Percentiles rank a stretch among this genome's conserved stretches.
phyloP scores from a whole-genome alignment of 495 filamentous ascomycete genomes.

The Penicillium cinerascens region DNA sequence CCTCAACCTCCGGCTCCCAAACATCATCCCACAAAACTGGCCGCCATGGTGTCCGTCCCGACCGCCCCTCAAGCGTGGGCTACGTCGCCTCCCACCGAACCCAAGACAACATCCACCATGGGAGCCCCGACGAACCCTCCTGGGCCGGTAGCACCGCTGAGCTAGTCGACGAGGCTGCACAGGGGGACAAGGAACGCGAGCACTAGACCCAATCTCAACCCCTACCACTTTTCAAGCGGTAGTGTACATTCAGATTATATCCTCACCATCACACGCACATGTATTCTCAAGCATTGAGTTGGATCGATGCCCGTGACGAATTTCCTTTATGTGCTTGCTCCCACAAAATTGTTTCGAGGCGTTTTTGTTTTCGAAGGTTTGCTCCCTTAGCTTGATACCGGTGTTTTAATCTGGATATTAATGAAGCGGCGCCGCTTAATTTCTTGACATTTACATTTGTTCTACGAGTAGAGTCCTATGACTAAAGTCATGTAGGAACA shows the following conservation, averaged over 20 bases:
- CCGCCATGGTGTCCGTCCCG: conserved; percentile 38
- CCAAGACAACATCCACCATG: conserved; percentile 55
- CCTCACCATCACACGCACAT: background rate
- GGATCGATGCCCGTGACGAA: conserved; percentile 35
- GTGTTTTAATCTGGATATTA: background rate
- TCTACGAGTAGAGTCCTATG: no score
- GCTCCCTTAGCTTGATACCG: background rate
- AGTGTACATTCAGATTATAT: conserved; percentile 4
- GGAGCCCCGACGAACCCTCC: conserved; percentile 52
- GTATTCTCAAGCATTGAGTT: background rate
- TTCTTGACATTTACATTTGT: background rate
- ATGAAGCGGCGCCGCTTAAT: background rate
- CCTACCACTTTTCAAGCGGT: background rate
- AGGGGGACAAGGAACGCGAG: background rate
- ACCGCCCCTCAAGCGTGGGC: conserved; percentile 64
- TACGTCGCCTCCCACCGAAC: conserved; percentile 69
- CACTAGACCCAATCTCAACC: background rate
- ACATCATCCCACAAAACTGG: conserved; percentile 39
- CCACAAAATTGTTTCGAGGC: background rate
- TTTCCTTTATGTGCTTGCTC: conserved; percentile 26
- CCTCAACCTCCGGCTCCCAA: conserved; percentile 45
- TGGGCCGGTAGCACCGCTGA: conserved; percentile 49
- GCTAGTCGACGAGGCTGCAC: conserved; percentile 36
- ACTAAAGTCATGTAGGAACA: no score
- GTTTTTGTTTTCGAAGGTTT: conserved; percentile 1